A percentile compares a stretch with the other conserved stretches of the same genome.
Conservation (phyloP, 495 filamentous ascomycete genomes). For the Viridothelium virens region DNA sequence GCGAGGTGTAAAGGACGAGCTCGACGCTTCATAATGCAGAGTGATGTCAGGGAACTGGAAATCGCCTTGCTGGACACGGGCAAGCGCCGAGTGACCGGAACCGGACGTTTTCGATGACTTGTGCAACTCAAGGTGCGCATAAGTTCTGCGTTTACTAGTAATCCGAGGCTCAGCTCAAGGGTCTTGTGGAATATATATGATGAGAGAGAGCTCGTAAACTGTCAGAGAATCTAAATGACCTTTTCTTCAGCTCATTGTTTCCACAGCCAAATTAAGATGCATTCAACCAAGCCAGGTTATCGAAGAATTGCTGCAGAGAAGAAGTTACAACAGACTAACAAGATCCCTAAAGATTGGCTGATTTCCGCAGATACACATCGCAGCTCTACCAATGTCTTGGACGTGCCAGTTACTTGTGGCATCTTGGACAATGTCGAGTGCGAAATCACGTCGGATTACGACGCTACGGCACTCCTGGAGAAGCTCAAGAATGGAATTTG, state of each 20-base stretch:
- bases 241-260: slow-evolving; percentile 11
- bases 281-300: slow-evolving; percentile 10
- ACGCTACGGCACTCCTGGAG: slow-evolving; percentile 21
- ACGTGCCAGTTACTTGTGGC: slow-evolving; percentile 28
- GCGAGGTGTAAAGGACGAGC: background rate
- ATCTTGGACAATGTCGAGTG: slow-evolving; percentile 21
- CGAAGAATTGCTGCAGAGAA: slow-evolving; percentile 30
- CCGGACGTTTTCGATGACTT: slow-evolving; percentile 9
- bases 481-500: slow-evolving; percentile 22
- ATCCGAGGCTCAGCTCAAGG: slow-evolving; percentile 5
- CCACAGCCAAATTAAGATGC: slow-evolving; percentile 10
- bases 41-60: background rate
- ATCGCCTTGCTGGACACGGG: slow-evolving; percentile 1
- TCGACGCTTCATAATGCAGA: slow-evolving; percentile 2
- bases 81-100: slow-evolving; percentile 1
- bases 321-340: slow-evolving; percentile 29
- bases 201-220: slow-evolving; percentile 4
- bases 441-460: slow-evolving; percentile 24
- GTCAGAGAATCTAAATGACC: slow-evolving; percentile 9
- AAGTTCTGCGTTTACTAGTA: slow-evolving; percentile 7
- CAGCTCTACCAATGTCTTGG: slow-evolving; percentile 24
- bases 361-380: slow-evolving; percentile 13
- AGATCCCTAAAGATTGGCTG: slow-evolving; percentile 36
- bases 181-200: slow-evolving; percentile 6
- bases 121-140: background rate